A percentile compares a stretch with the other conserved stretches of the same genome.
These are phyloP conservation scores for Chlorencoelia australis DNA, from an alignment of 2,329 filamentous ascomycete species.

Conservation along the genomic window DNA sequence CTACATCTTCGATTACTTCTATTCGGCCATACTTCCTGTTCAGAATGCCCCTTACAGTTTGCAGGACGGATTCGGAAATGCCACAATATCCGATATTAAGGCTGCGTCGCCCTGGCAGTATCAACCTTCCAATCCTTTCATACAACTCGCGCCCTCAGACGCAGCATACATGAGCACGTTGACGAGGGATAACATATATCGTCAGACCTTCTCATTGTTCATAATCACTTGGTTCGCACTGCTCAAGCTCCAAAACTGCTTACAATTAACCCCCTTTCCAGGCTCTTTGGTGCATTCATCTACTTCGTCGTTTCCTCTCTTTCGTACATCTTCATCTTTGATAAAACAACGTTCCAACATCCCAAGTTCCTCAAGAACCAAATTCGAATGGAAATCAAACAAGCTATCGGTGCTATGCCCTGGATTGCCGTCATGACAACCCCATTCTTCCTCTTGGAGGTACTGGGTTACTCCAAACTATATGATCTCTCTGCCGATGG, in stretches of 20 bases:
- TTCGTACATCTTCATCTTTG: conserved; percentile 84
- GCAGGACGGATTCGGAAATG: conserved; percentile 34
- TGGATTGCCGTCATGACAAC: conserved; percentile 74
- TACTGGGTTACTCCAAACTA: conserved; percentile 75
- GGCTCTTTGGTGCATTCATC: conserved; percentile 73
- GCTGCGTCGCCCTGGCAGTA: conserved; percentile 56
- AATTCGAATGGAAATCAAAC: conserved; percentile 72
- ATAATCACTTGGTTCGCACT: conserved; percentile 67
- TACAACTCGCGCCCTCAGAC: conserved; percentile 59
- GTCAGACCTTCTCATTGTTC: conserved; percentile 69
- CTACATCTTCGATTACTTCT: conserved; percentile 69
- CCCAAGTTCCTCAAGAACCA: conserved; percentile 95
- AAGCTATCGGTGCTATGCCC: conserved; percentile 68
- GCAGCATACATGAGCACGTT: conserved; percentile 72
- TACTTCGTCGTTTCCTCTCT: conserved; percentile 79
- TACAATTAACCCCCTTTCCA: conserved; percentile 29
- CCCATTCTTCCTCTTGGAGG: conserved; percentile 72
- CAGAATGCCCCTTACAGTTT: conserved; percentile 43
- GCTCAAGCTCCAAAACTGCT: neutral
- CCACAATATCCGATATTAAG: conserved; percentile 45
- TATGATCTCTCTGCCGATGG: conserved; percentile 73
- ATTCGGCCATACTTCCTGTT: conserved; percentile 60
- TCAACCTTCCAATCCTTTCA: conserved; percentile 59
- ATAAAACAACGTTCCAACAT: conserved; percentile 79
- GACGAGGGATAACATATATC: conserved; percentile 65